Percentiles rank a stretch among this genome's conserved stretches.
These are phyloP conservation scores for Pythium brachiatum DNA, from an alignment of 352 stramenopile species.

Conservation along the genomic window DNA sequence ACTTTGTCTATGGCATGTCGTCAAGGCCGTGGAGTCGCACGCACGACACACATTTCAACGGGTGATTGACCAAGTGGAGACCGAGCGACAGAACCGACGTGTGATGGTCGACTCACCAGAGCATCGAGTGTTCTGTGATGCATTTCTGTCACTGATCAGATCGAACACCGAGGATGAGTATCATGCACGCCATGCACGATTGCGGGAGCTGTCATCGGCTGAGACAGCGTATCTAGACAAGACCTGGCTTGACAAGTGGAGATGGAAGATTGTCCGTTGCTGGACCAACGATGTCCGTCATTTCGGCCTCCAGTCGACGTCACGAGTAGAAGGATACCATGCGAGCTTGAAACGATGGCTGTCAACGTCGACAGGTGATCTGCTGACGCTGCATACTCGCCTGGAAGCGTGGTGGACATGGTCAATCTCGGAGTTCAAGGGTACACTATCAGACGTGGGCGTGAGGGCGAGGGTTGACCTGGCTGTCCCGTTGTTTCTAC, in stretches of 20 bases:
- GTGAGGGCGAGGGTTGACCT: background rate
- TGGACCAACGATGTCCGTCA: background rate
- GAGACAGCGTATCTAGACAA: background rate
- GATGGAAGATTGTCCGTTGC: background rate
- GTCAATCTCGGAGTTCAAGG: background rate
- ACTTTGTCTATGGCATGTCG: constrained; percentile 2
- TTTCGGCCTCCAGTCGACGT: background rate
- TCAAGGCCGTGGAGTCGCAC: constrained; percentile 1
- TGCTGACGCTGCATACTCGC: background rate
- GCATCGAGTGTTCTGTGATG: background rate
- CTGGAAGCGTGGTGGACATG: background rate
- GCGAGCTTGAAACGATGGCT: background rate
- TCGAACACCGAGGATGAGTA: background rate
- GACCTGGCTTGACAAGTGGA: background rate
- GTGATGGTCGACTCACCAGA: background rate
- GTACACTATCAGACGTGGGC: background rate
- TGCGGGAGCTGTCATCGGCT: background rate
- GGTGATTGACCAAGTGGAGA: background rate
- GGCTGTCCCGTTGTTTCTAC: background rate
- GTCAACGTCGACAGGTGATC: background rate
- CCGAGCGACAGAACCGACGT: no score
- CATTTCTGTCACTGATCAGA: background rate
- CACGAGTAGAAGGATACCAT: constrained; percentile 2
- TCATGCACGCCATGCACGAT: background rate
- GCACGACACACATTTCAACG: background rate